phyloP scores from a whole-genome alignment of 2,329 filamentous ascomycete species.

The Endoconidiophora laricicola region DNA sequence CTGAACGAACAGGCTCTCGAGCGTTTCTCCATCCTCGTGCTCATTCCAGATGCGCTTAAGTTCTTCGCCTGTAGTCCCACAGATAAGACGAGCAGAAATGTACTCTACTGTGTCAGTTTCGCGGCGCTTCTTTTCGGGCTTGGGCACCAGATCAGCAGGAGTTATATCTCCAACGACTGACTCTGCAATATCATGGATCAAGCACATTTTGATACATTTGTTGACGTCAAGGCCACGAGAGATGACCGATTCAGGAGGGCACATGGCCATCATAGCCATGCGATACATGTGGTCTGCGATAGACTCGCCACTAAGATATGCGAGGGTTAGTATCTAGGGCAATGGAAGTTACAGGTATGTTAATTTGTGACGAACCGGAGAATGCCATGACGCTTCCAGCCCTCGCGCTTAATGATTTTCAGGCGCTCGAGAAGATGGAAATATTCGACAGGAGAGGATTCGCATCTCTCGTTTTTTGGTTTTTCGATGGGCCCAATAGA shows the following conservation, averaged over 20 bases:
- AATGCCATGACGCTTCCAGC: slow-evolving; percentile 83
- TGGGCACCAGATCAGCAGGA: slow-evolving; percentile 73
- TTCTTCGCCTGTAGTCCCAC: slow-evolving; percentile 50
- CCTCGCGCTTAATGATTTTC: slow-evolving; percentile 92
- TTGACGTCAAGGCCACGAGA: slow-evolving; percentile 51
- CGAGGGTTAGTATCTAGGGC: neutral
- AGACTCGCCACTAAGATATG: slow-evolving; percentile 50
- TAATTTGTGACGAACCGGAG: slow-evolving; percentile 25
- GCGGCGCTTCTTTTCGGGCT: slow-evolving; percentile 74
- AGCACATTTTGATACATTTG: slow-evolving; percentile 85
- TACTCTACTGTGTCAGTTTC: slow-evolving; percentile 88
- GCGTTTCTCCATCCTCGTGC: slow-evolving; percentile 75
- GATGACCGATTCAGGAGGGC: slow-evolving; percentile 61
- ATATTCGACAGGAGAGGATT: slow-evolving; percentile 62
- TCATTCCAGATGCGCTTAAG: slow-evolving; percentile 80
- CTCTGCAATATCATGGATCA: slow-evolving; percentile 97
- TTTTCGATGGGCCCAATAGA: slow-evolving; percentile 19
- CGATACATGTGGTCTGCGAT: slow-evolving; percentile 99
- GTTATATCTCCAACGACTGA: slow-evolving; percentile 95
- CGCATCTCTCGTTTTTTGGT: slow-evolving; percentile 35
- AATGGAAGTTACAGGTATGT: neutral
- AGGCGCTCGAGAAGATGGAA: slow-evolving; percentile 88
- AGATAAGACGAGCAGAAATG: slow-evolving; percentile 59
- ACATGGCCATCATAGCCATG: slow-evolving; percentile 92
- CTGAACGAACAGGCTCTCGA: slow-evolving; percentile 80